A percentile compares a stretch with the other conserved stretches of the same genome.
phyloP scores from a whole-genome alignment of 768 basidiomycete species.

The Agrocybe praecox region DNA sequence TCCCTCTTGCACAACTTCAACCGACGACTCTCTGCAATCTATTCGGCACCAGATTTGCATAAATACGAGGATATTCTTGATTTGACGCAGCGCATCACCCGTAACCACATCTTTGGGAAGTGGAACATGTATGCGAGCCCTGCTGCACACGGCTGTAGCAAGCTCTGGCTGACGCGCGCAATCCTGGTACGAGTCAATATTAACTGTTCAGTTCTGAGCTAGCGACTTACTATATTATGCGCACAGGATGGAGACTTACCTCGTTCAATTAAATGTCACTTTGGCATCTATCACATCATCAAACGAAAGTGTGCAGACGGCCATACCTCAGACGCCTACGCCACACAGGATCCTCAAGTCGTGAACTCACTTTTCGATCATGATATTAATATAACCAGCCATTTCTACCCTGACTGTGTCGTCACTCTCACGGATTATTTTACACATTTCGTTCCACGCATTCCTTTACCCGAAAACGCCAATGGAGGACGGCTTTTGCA shows the following conservation, averaged over 20 bases:
- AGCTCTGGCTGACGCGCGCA: not conserved
- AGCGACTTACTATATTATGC: not conserved
- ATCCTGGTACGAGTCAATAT: not conserved
- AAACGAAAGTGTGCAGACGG: not conserved
- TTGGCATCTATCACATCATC: not conserved
- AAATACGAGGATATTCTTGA: not conserved
- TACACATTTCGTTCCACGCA: slow-evolving; percentile 1
- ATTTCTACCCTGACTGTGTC: not conserved
- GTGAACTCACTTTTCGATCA: not conserved
- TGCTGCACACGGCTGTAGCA: not conserved
- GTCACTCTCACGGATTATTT: slow-evolving; percentile 3
- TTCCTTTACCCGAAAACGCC: not conserved
- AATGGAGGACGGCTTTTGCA: too few relatives aligned
- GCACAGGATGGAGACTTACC: not conserved
- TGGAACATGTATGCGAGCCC: slow-evolving; percentile 2
- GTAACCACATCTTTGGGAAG: not conserved
- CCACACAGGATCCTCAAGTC: not conserved
- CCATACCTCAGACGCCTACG: not conserved
- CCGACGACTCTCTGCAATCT: not conserved
- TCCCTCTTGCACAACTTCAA: not conserved
- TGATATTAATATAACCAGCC: too few relatives aligned
- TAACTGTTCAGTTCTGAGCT: not conserved
- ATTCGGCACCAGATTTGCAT: not conserved
- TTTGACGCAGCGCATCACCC: not conserved
- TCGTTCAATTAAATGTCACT: not conserved